Evolutionary conservation across 2,329 filamentous ascomycete genomes (phyloP), one percentile per base, ranked within the genome.

Genomic region (Emergomyces orientalis): DNA sequence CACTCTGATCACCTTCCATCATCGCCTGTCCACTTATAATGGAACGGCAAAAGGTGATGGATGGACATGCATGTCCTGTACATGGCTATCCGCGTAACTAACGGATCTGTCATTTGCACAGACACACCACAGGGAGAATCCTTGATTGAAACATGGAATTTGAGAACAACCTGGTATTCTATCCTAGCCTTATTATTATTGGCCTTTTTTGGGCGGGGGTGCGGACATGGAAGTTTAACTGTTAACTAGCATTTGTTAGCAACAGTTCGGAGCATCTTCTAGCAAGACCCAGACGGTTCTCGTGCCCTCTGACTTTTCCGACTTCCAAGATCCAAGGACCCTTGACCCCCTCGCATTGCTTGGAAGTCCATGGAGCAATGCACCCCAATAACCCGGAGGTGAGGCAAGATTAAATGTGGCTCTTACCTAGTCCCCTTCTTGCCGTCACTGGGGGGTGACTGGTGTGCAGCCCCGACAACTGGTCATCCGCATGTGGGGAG

Each of bases 261-360:
- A 47, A 47, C 2, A n/a, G 11, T 52, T 30, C 49, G 17, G 25
- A 9, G 49, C 49, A 30, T 7, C 7, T 52, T 52, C 49, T 27
- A 52, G 49, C 49, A 52, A 52, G 25, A n/a, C 49, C 49, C 25
- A 52, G 49, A 52, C 49, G 22, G 49, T 52, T 52, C 49, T 52
- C 49, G 49, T 52, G 49, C 49, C 49, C 22, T 52, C 49, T 30
- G 13, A 13, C n/a, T 4, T 52, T 52, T 25, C 22, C 22, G 8
- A 14, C 6, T 27, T 30, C 19, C n/a, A n/a, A n/a, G n/a, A n/a
- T n/a, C n/a, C n/a, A n/a, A n/a, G n/a, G n/a, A n/a, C n/a, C n/a
- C n/a, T n/a, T n/a, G n/a, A n/a, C n/a, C n/a, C 49, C 25, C 30
- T 52, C 49, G 9, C 49, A 52, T 37, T 9, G 25, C 4, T 25